Base-by-base conservation (phyloP, 2,329 filamentous ascomycete species). In the Alternaria sp. region DNA sequence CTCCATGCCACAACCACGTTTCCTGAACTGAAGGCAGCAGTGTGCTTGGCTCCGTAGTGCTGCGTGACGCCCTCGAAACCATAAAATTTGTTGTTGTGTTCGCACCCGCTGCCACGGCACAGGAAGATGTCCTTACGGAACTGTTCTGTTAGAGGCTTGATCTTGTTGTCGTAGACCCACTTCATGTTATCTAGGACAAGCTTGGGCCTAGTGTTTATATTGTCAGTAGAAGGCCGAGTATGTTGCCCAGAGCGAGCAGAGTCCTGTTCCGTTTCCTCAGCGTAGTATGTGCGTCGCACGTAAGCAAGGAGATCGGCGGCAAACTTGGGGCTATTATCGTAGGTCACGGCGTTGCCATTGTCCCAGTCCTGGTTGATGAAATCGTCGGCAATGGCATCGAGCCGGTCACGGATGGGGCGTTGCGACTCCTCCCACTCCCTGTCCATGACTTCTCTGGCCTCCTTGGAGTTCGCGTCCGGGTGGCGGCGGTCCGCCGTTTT, bases 151-250 rank as follows among this genome's bases (percentile, higher is more conserved):
- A 86, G 78, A 24, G 86, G 86, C 70, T 88, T 91, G 72, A 95
- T 83, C 73, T 92, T 93, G 65, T 85, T 86, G 69, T 93, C 90
- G 73, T 90, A 93, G 29, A 93, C 81, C 87, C 89, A 94, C 76
- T 90, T 93, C 90, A 95, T 93, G 70, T 93, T 92, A 72, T 94
- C 91, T 65, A 95, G 78, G 1, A 88, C 90, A 51, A 94, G 80
- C 70, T 84, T 88, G 72, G 86, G 83, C 26, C 83, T 86, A 66
- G 82, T 85, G 6, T 85, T 81, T 45, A 57, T 45, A 29, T 51
- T 39, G 26, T 63, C 51, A 61, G 65, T 57, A 31, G 54, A 37
- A 21, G 44, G 39, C 51, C 23, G 41, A 9, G 23, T 41, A 29
- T 59, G 56, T 21, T 55, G 48, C 6, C 45, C 54, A 13, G 41